A percentile compares a stretch with the other conserved stretches of the same genome.
Evolutionary conservation across 2,329 filamentous ascomycete species (phyloP).

Genomic region (Colletotrichum kahawae): DNA sequence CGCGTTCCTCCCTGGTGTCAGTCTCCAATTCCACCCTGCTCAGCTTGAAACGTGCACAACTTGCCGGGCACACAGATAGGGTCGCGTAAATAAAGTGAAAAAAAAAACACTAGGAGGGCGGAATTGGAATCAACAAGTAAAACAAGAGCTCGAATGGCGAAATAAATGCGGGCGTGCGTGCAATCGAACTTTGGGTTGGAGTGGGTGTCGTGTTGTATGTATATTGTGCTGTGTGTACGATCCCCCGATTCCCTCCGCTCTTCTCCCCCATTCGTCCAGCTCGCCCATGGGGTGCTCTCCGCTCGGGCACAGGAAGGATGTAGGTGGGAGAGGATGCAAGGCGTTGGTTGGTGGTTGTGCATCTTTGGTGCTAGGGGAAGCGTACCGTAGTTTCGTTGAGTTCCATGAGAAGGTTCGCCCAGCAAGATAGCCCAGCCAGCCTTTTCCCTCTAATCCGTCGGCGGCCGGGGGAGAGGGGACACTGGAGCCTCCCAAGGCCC

Average conservation of each 20-base stretch:
- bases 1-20: constrained; percentile 22
- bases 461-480: not conserved
- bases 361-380: not conserved
- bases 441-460: not conserved
- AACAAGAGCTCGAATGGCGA: not conserved
- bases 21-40: not conserved
- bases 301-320: not conserved
- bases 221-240: not conserved
- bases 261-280: not conserved
- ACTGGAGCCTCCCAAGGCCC: not conserved
- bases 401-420: not conserved
- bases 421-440: not conserved
- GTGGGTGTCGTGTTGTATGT: not conserved
- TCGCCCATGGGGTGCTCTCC: not conserved
- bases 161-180: not conserved
- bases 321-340: not conserved
- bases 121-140: not conserved
- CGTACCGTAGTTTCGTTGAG: not conserved
- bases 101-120: not conserved
- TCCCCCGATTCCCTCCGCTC: constrained; percentile 13
- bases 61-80: not conserved
- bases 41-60: not conserved
- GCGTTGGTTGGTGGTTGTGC: not conserved
- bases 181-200: not conserved
- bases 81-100: not conserved